Conservation (phyloP, 768 basidiomycete genomes). For the Strobilomyces dryophilus region DNA sequence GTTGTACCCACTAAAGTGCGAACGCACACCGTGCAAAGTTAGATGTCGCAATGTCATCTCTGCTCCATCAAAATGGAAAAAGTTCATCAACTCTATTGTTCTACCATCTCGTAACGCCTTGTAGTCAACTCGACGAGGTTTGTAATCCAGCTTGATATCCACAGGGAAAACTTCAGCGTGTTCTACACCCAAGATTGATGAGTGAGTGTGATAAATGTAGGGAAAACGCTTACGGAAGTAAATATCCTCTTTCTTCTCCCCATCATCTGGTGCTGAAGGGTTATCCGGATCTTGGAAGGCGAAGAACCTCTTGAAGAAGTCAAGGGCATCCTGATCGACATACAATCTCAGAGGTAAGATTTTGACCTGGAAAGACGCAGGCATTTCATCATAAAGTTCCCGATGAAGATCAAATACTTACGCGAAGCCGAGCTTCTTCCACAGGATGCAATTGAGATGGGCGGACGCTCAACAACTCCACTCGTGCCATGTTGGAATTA, state of each 20-base stretch:
- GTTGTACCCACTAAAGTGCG: background rate
- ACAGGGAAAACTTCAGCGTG: conserved; percentile 94
- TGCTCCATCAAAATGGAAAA: conserved; percentile 98
- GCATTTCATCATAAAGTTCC: background rate
- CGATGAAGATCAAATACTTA: conserved; percentile 12
- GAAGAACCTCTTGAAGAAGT: conserved; percentile 96
- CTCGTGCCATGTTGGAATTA: conserved; percentile 88
- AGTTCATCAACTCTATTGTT: conserved; percentile 98
- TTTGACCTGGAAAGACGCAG: conserved; percentile 57
- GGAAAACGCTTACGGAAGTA: conserved; percentile 62
- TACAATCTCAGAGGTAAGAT: conserved; percentile 86
- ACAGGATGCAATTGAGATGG: conserved; percentile 64
- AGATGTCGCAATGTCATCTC: conserved; percentile 97
- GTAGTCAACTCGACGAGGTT: conserved; percentile 95
- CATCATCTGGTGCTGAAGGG: conserved; percentile 32
- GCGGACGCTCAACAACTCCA: conserved; percentile 72
- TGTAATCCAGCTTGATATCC: conserved; percentile 95
- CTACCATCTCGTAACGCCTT: conserved; percentile 82
- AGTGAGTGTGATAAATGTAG: background rate
- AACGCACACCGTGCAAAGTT: conserved; percentile 81
- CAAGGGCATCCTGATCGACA: conserved; percentile 97
- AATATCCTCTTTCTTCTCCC: conserved; percentile 42
- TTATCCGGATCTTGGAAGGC: conserved; percentile 69
- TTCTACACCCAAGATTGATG: conserved; percentile 44
- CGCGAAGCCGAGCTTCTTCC: conserved; percentile 76